Evolutionary conservation across 352 stramenopile species (phyloP), one percentile per base, ranked within the genome.

Genomic region (Phytophthora europaea): DNA sequence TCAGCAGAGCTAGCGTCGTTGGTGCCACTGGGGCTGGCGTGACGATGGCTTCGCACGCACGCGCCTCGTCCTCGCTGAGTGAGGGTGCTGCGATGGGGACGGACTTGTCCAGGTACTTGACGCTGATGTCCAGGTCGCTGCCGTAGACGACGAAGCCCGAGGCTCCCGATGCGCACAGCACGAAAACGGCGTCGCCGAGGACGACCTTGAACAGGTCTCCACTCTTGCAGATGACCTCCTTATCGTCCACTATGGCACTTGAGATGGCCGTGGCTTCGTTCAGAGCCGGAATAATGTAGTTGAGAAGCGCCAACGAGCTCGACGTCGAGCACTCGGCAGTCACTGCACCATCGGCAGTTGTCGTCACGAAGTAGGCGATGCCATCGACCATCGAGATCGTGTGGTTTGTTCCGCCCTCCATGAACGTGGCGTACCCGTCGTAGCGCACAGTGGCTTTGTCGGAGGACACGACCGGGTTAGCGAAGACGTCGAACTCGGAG

Each of bases 401-500:
- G 54, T 79, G 63, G 9, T 69, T 67, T 6, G 65, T 76, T 43
- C 38, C 28, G 16, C 65, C 64, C n/a, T 77, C 65, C 50, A 56
- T 56, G 51, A 78, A 74, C 2, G 53, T 56, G 18, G 72, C 53
- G 45, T 75, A 73, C 15, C 66, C 73, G 40, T 82, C 65, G 56
- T 78, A 86, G 20, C 66, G 57, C 3, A 86, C 65, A 23, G 53
- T 50, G 18, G 63, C 34, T 7, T 72, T 69, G 52, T 69, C 65
- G 0, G 50, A 33, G 3, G 56, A 73, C 48, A 78, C 63, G 28
- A 83, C 63, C 6, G 71, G 79, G 31, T 78, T 83, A 6, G 72
- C 76, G 31, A 84, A 76, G 16, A 81, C 63, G 36, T 84, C 59
- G 48, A 83, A 78, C 47, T 82, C 50, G 20, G 69, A 59, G 9